phyloP scores from a whole-genome alignment of 2,329 filamentous ascomycete species.

The Thelonectria discophora region DNA sequence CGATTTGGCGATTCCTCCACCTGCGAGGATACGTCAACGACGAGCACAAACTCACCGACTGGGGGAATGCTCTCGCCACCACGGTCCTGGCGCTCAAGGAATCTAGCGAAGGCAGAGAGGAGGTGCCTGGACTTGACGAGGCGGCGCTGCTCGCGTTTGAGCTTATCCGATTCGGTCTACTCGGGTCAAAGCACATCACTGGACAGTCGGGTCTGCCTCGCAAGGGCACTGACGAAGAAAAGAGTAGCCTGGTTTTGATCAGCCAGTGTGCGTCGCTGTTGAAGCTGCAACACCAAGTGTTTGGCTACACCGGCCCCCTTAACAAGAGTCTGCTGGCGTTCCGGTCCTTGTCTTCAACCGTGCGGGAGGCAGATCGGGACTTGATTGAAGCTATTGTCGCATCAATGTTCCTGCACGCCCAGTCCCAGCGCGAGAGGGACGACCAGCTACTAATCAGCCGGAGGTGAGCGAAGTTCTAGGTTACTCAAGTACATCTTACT shows the following conservation, averaged over 20 bases:
- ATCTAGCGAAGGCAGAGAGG: conserved; percentile 55
- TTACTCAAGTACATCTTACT: too few relatives aligned
- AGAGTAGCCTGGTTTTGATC: conserved; percentile 80
- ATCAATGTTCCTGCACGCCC: conserved; percentile 82
- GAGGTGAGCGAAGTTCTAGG: too few relatives aligned
- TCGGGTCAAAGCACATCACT: conserved; percentile 73
- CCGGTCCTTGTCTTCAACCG: conserved; percentile 81
- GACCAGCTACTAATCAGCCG: conserved; percentile 76
- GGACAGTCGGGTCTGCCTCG: conserved; percentile 65
- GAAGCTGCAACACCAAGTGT: conserved; percentile 81
- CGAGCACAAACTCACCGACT: conserved; percentile 80
- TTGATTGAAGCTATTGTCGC: conserved; percentile 83
- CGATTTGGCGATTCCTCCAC: conserved; percentile 89
- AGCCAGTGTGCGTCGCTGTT: conserved; percentile 86
- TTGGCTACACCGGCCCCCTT: conserved; percentile 93
- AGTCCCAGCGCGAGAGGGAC: conserved; percentile 74
- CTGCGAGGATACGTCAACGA: conserved; percentile 85
- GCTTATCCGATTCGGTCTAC: conserved; percentile 78
- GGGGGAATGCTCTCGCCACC: conserved; percentile 81
- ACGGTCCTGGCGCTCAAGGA: conserved; percentile 71
- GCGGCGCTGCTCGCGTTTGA: conserved; percentile 86
- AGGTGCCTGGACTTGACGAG: conserved; percentile 70
- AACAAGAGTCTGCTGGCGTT: conserved; percentile 90
- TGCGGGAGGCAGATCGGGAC: conserved; percentile 82
- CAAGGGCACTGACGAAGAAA: conserved; percentile 74